phyloP scores from a whole-genome alignment of 257 asterid species.

The Handroanthus guayacan region DNA sequence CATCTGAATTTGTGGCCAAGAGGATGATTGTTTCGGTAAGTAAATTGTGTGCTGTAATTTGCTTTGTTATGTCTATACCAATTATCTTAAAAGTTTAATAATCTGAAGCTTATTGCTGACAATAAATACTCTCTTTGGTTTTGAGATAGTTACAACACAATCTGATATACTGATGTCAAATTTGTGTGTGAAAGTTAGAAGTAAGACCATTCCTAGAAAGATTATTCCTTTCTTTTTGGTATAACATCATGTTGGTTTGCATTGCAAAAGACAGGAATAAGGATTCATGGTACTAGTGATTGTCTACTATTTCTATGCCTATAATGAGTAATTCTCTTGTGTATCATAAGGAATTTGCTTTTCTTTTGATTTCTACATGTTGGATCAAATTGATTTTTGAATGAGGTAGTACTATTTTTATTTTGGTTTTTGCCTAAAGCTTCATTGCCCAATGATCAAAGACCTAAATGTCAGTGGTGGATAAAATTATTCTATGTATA shows the following conservation, averaged over 20 bases:
- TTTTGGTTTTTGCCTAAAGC: no score
- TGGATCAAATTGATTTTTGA: background rate
- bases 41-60: slow-evolving; percentile 8
- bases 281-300: no score
- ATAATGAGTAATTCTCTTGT: no score
- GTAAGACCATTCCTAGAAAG: background rate
- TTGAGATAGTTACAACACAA: background rate
- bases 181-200: background rate
- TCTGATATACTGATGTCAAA: background rate
- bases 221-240: no score
- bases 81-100: background rate
- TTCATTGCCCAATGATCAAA: no score
- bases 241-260: no score
- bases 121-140: background rate
- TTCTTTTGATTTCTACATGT: no score
- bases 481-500: no score
- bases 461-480: no score
- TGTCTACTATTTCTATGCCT: no score
- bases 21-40: slow-evolving; percentile 48
- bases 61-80: background rate
- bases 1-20: slow-evolving; percentile 52
- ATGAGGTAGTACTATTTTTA: background rate
- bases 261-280: no score
- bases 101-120: background rate
- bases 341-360: no score